Evolutionary conservation across 257 asterid genomes (phyloP).

Genomic region (Nicotiana tabacum): DNA sequence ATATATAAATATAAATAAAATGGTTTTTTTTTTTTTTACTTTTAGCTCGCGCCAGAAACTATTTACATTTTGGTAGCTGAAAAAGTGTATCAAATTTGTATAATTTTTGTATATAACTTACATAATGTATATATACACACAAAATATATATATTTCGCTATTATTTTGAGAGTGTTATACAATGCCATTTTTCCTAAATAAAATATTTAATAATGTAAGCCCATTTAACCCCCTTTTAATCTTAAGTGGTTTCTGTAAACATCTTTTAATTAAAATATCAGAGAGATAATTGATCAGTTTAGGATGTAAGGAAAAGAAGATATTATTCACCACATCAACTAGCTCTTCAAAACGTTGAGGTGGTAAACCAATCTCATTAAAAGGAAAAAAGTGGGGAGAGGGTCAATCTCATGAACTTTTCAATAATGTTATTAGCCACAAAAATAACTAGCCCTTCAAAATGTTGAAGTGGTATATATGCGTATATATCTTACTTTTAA

Average conservation of each 20-base stretch:
- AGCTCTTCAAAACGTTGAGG: not conserved
- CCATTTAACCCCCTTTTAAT: not conserved
- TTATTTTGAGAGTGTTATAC: too few species aligned
- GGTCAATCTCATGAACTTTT: slow-evolving; percentile 2
- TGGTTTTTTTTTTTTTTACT: too few species aligned
- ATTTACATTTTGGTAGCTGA: too few species aligned
- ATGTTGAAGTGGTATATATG: not conserved
- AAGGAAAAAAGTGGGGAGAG: not conserved
- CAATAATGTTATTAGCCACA: not conserved
- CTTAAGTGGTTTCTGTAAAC: not conserved
- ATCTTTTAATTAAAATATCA: not conserved
- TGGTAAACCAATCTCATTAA: not conserved
- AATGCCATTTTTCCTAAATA: too few species aligned
- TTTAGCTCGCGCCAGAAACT: too few species aligned
- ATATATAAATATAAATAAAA: too few species aligned
- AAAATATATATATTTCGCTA: too few species aligned
- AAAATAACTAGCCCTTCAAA: not conserved
- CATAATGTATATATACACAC: too few species aligned
- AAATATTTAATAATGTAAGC: too few species aligned
- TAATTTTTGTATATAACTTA: too few species aligned
- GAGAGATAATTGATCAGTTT: not conserved
- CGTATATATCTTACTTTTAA: not conserved
- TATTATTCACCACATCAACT: not conserved
- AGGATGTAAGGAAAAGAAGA: not conserved
- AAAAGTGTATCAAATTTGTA: too few species aligned